A percentile compares a stretch with the other conserved stretches of the same genome.
phyloP scores from a whole-genome alignment of 176 grass and related monocot species.

The Musa itinerans region DNA sequence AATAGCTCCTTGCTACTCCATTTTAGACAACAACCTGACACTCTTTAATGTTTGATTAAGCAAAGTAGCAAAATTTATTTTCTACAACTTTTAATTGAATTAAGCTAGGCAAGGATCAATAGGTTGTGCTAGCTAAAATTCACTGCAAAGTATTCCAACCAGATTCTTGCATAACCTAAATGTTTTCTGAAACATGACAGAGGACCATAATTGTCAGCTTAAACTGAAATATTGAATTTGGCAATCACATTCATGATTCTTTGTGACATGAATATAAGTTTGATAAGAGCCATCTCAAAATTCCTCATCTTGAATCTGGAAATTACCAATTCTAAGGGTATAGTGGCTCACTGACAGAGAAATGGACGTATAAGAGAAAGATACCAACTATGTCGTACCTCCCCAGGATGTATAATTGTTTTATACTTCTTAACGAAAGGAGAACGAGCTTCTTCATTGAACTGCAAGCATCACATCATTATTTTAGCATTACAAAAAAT shows the following conservation, averaged over 20 bases:
- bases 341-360: not conserved
- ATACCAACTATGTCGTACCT: constrained; percentile 31
- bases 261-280: not conserved
- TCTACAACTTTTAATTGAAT: not conserved
- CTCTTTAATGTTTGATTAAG: too few relatives aligned
- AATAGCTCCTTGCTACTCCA: too few relatives aligned
- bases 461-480: constrained; percentile 29
- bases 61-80: too few relatives aligned
- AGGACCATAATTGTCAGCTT: not conserved
- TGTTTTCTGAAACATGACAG: not conserved
- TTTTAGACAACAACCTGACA: too few relatives aligned
- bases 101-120: not conserved
- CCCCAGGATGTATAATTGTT: constrained; percentile 97
- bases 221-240: not conserved
- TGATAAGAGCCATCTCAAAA: not conserved
- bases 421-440: constrained; percentile 91
- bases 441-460: constrained; percentile 76
- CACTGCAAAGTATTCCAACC: too few relatives aligned
- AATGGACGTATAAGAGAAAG: not conserved
- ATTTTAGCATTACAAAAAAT: not conserved
- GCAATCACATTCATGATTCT: not conserved
- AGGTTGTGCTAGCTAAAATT: not conserved
- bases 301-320: not conserved
- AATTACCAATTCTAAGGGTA: not conserved
- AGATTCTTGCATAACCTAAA: not conserved